Evolutionary conservation across 1,139 yeast species (phyloP).

Genomic region (Lodderomyces orthopsilosis): DNA sequence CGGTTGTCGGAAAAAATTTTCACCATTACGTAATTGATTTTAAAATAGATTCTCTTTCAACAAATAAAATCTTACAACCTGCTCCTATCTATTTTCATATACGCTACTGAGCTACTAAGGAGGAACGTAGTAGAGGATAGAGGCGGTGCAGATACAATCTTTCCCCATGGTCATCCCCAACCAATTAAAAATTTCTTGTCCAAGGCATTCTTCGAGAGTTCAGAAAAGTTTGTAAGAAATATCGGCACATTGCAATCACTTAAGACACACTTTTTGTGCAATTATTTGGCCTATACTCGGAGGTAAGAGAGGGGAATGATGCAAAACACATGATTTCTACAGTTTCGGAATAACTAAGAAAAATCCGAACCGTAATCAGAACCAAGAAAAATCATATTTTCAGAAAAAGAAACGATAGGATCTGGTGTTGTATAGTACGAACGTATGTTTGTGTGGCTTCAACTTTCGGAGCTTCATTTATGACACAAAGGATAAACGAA

Average conservation of each 20-base stretch:
- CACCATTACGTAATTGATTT: constrained; percentile 1
- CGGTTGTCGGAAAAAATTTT: background rate
- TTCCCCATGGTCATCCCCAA: background rate
- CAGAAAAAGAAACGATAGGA: background rate
- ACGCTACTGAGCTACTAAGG: too few relatives aligned
- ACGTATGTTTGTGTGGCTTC: background rate
- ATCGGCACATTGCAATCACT: background rate
- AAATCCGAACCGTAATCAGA: background rate
- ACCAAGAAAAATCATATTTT: background rate
- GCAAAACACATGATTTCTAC: background rate
- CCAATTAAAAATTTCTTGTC: background rate
- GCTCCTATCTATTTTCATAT: background rate
- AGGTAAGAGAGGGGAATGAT: background rate
- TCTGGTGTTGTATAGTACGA: background rate
- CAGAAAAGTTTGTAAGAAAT: background rate
- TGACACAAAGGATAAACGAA: background rate
- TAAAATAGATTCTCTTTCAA: too few relatives aligned
- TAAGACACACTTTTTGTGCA: background rate
- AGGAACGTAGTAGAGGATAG: background rate
- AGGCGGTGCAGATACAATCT: too few relatives aligned
- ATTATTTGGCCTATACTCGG: background rate
- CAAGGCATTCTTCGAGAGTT: background rate
- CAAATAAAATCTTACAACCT: background rate
- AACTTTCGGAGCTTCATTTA: background rate
- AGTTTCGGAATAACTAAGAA: background rate